A percentile compares a stretch with the other conserved stretches of the same genome.
Conservation (phyloP, 2,329 filamentous ascomycete species). For the Pseudocercospora fijiensis region DNA sequence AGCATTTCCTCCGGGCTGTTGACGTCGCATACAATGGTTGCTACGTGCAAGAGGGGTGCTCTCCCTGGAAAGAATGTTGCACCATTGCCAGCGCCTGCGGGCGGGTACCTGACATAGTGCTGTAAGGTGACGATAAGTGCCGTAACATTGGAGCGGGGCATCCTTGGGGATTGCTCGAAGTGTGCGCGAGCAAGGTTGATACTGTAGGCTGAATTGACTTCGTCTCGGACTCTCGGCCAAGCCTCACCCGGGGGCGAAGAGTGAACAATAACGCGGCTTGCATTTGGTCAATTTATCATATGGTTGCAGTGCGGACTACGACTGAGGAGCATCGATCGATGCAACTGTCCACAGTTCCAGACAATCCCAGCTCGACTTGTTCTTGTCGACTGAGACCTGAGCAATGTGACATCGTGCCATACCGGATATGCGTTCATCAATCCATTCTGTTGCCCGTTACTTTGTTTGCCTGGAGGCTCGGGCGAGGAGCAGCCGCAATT, state of each 20-base stretch:
- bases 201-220: slow-evolving; percentile 9
- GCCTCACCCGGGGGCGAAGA: neutral
- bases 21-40: slow-evolving; percentile 5
- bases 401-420: neutral
- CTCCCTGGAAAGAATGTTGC: neutral
- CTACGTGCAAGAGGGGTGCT: slow-evolving; percentile 4
- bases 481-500: neutral
- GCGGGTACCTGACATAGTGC: slow-evolving; percentile 9
- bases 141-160: slow-evolving; percentile 18
- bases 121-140: slow-evolving; percentile 15
- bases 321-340: neutral
- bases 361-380: neutral
- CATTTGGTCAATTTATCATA: no score
- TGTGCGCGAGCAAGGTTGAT: slow-evolving; percentile 1
- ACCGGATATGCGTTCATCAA: neutral
- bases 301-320: neutral
- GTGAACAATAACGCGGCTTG: neutral
- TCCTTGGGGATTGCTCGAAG: neutral
- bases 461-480: neutral
- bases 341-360: neutral
- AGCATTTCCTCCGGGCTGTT: neutral
- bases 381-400: neutral
- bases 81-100: slow-evolving; percentile 3
- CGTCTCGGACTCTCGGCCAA: slow-evolving; percentile 7
- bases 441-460: neutral